Base-by-base conservation (phyloP, 2,329 filamentous ascomycete species). In the Nemania diffusa region DNA sequence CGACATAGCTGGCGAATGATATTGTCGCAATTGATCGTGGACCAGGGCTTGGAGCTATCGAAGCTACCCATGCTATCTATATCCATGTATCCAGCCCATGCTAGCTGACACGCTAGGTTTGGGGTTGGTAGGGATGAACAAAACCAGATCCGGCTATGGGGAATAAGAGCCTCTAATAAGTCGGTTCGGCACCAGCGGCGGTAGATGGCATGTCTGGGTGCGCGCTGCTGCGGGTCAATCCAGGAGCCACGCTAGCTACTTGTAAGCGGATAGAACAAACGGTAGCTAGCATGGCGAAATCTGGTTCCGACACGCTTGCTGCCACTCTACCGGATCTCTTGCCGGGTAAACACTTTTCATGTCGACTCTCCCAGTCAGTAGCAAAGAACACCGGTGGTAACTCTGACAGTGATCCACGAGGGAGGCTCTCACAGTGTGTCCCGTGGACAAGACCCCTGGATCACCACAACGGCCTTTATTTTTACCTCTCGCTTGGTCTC, bases 161-260 rank as follows among this genome's bases (percentile, higher is more conserved):
- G 71, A 71, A n/a, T n/a, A 71, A 62, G 50, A 51, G 34, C 62
- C 64, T 53, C 57, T 52, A 32, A 52, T 22, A 58, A 29, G 34
- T 64, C 42, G 37, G 64, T 64, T 74, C 73, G 74, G 74, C 74
- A 76, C 71, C 73, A 68, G 67, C 65, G 52, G 73, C 74, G 74
- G 75, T 74, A 76, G 65, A 73, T 76, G 62, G 56, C 52, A 64
- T 37, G 32, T 61, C 57, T 48, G 26, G 22, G 48, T 26, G 24
- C 24, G 37, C 58, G 59, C 69, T n/a, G 60, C 65, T 37, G 58
- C 70, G 72, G 72, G 70, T 69, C 62, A 74, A 71, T 70, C 69
- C 17, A 37, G 15, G 60, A 52, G 29, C 34, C 46, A 57, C 56
- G 40, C 64, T 53, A 62, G 42, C 27, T 20, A 44, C n/a, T n/a